Evolutionary conservation across 768 basidiomycete genomes (phyloP), one percentile per base, ranked within the genome.

Genomic region (Cystobasidiopsis lactophilus): DNA sequence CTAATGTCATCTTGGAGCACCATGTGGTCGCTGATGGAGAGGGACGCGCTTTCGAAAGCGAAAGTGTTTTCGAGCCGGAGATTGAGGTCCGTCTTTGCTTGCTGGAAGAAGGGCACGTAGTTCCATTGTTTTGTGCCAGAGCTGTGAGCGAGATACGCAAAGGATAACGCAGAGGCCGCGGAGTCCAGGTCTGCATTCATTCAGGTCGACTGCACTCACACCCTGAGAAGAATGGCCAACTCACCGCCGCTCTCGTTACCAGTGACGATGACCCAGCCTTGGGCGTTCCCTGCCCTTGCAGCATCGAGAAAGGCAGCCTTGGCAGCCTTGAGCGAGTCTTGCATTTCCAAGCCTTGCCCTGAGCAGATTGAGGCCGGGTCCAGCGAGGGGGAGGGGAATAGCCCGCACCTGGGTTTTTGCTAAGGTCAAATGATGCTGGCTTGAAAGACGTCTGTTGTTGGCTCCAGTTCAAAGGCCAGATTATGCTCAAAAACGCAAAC

Each of bases 201-300:
- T 3, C 27, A 47, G 26, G 50, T n/a, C 33, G 21, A 50, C 38
- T 19, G 24, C 48, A 39, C 26, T 43, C 19, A 50, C 37, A 52
- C 16, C 40, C 24, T 46, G 2, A 54, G 27, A 21, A 47, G 23
- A 10, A 37, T 7, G 31, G 35, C 3, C 7, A 24, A 9, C 67
- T 54, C 19, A 89, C 91, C 91, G 62, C 89, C 89, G 14, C 91
- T 85, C 67, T 96, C 91, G 65, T 98, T 98, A 0, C 91, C 62
- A 78, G 88, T 83, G 0, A 78, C 80, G 4, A 93, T 71, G 0
- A 76, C 80, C 89, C 88, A 96, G 44, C 77, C 74, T 5, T 64
- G 73, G 38, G 23, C 10, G 2, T 72, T 71, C 1, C 69, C 69
- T 1, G 67, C 67, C 24, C 69, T 63, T 18, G 78, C 60, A 46